Evolutionary conservation across 306 rosid species (phyloP).

Genomic region (Arachis hypogaea): DNA sequence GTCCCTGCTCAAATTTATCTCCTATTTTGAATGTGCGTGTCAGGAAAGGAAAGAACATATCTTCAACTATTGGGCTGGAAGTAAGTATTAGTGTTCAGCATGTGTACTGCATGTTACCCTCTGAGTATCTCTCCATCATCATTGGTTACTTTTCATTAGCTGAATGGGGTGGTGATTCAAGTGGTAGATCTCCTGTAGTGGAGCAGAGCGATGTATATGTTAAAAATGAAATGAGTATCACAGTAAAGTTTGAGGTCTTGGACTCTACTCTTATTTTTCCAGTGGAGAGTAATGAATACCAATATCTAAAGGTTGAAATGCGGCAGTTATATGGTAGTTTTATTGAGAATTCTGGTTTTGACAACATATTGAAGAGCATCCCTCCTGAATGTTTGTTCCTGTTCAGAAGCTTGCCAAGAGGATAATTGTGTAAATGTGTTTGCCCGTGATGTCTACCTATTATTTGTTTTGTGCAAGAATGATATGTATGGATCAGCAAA

Average conservation of each 20-base stretch:
- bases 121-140: slow-evolving; percentile 82
- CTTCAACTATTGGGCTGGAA: slow-evolving; percentile 58
- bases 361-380: slow-evolving; percentile 53
- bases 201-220: slow-evolving; percentile 45
- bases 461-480: slow-evolving; percentile 55
- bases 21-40: slow-evolving; percentile 80
- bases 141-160: slow-evolving; percentile 83
- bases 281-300: slow-evolving; percentile 63
- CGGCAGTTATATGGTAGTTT: slow-evolving; percentile 67
- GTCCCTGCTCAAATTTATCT: slow-evolving; percentile 71
- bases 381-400: slow-evolving; percentile 64
- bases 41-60: slow-evolving; percentile 47
- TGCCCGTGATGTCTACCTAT: slow-evolving; percentile 66
- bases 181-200: slow-evolving; percentile 36
- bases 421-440: slow-evolving; percentile 68
- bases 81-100: slow-evolving; percentile 75
- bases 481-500: slow-evolving; percentile 47
- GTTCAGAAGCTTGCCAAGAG: slow-evolving; percentile 60
- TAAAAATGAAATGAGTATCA: slow-evolving; percentile 51
- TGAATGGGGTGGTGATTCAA: slow-evolving; percentile 73
- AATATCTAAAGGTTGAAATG: slow-evolving; percentile 70
- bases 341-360: slow-evolving; percentile 47
- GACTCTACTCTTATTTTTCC: slow-evolving; percentile 79
- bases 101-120: slow-evolving; percentile 83
- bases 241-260: slow-evolving; percentile 77